Conservation (phyloP, 2,329 filamentous ascomycete species). For the Plectosphaerella plurivora region DNA sequence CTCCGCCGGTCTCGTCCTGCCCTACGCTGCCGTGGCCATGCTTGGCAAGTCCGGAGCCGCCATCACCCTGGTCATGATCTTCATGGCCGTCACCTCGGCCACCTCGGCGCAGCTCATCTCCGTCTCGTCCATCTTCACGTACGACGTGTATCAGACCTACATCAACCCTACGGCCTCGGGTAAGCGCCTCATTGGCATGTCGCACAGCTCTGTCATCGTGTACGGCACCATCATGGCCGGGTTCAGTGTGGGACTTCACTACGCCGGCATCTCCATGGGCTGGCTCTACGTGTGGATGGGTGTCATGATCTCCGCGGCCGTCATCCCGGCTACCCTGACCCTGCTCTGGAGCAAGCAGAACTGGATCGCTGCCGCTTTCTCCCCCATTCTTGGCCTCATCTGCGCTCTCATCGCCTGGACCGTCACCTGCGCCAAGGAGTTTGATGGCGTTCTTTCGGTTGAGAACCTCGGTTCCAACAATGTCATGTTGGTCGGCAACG, state of each 20-base stretch:
- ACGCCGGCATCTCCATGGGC: constrained; percentile 78
- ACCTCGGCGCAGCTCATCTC: constrained; percentile 77
- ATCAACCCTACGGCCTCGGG: constrained; percentile 75
- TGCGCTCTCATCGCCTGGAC: constrained; percentile 71
- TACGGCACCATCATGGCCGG: constrained; percentile 75
- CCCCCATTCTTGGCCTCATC: constrained; percentile 62
- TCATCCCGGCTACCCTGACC: constrained; percentile 76
- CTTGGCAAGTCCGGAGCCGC: constrained; percentile 72
- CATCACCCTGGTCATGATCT: constrained; percentile 69
- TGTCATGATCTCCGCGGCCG: constrained; percentile 80
- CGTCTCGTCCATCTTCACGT: constrained; percentile 80
- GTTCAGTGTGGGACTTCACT: constrained; percentile 71
- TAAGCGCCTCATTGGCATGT: constrained; percentile 73
- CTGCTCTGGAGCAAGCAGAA: constrained; percentile 79
- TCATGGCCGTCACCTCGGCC: constrained; percentile 79
- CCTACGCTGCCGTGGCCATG: constrained; percentile 72
- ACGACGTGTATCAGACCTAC: constrained; percentile 85
- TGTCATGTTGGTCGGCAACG: constrained; percentile 85
- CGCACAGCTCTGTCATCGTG: constrained; percentile 62
- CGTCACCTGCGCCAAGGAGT: constrained; percentile 60
- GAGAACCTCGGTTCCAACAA: constrained; percentile 75
- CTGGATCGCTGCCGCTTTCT: constrained; percentile 62
- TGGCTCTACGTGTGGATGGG: constrained; percentile 91
- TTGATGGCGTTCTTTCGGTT: constrained; percentile 66
- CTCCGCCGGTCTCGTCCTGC: constrained; percentile 70